Conservation (phyloP, 2,329 filamentous ascomycete species). For the Colletotrichum plurivorum region DNA sequence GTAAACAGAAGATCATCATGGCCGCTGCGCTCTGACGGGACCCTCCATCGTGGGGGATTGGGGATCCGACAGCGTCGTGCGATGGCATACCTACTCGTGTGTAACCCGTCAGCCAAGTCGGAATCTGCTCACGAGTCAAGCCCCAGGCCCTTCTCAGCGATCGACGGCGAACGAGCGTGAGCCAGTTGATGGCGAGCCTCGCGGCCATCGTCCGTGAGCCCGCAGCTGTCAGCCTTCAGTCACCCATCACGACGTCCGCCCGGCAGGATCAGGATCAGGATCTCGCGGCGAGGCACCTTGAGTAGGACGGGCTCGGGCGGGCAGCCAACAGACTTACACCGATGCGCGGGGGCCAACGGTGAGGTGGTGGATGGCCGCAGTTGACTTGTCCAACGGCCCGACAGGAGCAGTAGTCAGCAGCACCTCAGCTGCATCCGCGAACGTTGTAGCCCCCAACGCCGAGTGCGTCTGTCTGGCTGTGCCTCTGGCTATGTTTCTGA, state of each 20-base stretch:
- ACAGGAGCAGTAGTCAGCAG: constrained; percentile 19
- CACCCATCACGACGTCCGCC: not conserved
- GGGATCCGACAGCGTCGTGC: not conserved
- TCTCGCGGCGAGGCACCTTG: not conserved
- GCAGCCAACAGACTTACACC: constrained; percentile 28
- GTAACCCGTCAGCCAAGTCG: constrained; percentile 1
- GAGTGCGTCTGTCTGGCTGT: not conserved
- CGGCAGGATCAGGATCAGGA: not conserved
- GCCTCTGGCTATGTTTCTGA: too few species aligned
- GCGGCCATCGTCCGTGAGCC: constrained; percentile 21
- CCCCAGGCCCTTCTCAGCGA: constrained; percentile 7
- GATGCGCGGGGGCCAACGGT: constrained; percentile 11
- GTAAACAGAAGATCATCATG: constrained; percentile 4
- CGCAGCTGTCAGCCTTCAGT: constrained; percentile 19
- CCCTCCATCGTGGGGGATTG: constrained; percentile 23
- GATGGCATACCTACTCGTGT: constrained; percentile 1
- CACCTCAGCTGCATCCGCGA: constrained; percentile 8
- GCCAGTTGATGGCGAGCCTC: not conserved
- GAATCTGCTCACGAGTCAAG: constrained; percentile 22
- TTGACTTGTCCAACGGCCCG: constrained; percentile 17
- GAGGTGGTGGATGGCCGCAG: not conserved
- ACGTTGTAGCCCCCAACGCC: constrained; percentile 3
- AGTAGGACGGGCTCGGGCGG: not conserved
- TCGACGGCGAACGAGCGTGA: not conserved
- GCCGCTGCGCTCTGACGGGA: constrained; percentile 12